A percentile compares a stretch with the other conserved stretches of the same genome.
phyloP scores from a whole-genome alignment of 148 eudicot genomes.

The Arbutus unedo region DNA sequence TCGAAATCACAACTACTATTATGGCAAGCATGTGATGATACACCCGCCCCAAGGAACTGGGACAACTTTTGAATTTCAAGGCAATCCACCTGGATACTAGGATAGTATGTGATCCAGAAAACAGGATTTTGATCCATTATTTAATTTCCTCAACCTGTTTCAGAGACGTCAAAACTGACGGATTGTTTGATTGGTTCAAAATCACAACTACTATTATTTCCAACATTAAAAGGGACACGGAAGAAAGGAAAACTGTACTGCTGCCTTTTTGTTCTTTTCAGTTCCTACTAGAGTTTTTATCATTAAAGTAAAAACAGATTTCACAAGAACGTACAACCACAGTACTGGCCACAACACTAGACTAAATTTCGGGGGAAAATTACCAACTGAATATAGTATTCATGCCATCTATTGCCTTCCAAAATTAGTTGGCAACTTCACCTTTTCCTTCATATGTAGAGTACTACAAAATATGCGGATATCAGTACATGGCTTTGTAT shows the following conservation, averaged over 20 bases:
- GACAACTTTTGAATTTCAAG: neutral
- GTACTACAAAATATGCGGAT: neutral
- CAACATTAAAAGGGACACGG: neutral
- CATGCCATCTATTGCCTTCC: neutral
- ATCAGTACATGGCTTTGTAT: neutral
- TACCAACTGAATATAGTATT: neutral
- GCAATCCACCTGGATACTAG: neutral
- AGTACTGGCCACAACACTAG: neutral
- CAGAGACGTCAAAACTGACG: neutral
- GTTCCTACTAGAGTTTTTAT: neutral
- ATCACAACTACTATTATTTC: neutral
- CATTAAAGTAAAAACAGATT: neutral
- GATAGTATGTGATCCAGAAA: neutral
- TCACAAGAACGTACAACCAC: neutral
- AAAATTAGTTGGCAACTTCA: neutral
- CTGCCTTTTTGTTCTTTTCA: neutral
- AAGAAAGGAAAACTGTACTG: constrained; percentile 6
- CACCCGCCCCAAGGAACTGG: neutral
- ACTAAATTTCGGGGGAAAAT: neutral
- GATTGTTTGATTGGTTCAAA: neutral
- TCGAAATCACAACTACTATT: neutral
- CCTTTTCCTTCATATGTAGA: neutral
- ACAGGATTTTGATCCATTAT: neutral
- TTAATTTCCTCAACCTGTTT: neutral
- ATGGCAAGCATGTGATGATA: too few relatives aligned